These are phyloP conservation scores for Cairneyella variabilis DNA, from an alignment of 495 filamentous ascomycete genomes.

Conservation along the genomic window DNA sequence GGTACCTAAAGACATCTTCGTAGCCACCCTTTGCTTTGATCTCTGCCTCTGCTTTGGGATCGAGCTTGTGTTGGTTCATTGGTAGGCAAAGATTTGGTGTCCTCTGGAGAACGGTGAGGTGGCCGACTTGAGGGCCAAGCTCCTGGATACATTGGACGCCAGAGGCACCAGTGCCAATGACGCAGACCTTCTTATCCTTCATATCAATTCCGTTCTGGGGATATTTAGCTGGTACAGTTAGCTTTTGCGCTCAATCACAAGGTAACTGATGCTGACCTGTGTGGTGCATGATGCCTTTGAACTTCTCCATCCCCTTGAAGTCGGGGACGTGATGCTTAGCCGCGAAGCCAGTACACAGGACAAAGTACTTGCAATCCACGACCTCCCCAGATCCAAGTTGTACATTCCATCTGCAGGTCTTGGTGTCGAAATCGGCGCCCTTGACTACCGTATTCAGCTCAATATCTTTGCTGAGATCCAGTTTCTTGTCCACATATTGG, in stretches of 20 bases:
- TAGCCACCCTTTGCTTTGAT: slow-evolving; percentile 7
- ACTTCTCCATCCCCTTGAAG: slow-evolving; percentile 34
- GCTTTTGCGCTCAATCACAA: no score
- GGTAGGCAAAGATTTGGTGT: slow-evolving; percentile 52
- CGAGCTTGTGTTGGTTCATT: slow-evolving; percentile 33
- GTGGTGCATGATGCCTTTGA: slow-evolving; percentile 40
- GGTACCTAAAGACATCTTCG: slow-evolving; percentile 4
- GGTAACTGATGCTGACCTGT: slow-evolving; percentile 50
- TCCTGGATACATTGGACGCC: slow-evolving; percentile 49
- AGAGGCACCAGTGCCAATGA: slow-evolving; percentile 55
- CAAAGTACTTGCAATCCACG: slow-evolving; percentile 29
- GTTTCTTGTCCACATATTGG: slow-evolving; percentile 36
- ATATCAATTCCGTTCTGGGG: slow-evolving; percentile 33
- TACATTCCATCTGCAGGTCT: slow-evolving; percentile 32
- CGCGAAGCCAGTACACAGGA: slow-evolving; percentile 37
- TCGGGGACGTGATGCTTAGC: slow-evolving; percentile 35
- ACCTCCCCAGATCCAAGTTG: slow-evolving; percentile 30
- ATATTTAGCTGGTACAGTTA: neutral
- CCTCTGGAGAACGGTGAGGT: slow-evolving; percentile 48
- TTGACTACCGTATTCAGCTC: slow-evolving; percentile 37
- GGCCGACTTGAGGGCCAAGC: slow-evolving; percentile 31
- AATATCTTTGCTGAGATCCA: slow-evolving; percentile 40
- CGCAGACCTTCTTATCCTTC: slow-evolving; percentile 48
- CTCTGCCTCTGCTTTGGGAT: neutral
- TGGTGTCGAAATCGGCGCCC: slow-evolving; percentile 34